phyloP scores from a whole-genome alignment of 176 grass and related monocot species.

The Zoysia japonica region DNA sequence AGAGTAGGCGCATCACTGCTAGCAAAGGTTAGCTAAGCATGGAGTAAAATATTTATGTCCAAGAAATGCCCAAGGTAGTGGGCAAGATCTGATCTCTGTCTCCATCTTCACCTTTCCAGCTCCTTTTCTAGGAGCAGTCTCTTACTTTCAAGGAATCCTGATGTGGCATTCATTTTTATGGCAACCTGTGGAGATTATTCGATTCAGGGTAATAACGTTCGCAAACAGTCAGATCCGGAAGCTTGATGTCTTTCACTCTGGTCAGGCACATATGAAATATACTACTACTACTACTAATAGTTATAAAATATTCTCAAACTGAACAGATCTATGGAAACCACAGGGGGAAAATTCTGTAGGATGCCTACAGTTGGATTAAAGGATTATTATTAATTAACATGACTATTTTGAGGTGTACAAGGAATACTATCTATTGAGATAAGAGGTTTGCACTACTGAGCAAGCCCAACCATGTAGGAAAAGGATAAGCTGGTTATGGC shows the following conservation, averaged over 20 bases:
- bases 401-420: conserved; percentile 30
- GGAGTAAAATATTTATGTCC: conserved; percentile 7
- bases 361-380: conserved; percentile 15
- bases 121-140: conserved; percentile 1
- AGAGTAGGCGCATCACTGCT: conserved; percentile 29
- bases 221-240: conserved; percentile 27
- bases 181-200: conserved; percentile 15
- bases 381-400: background rate
- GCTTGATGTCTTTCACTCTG: background rate
- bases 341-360: conserved; percentile 10
- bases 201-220: conserved; percentile 29
- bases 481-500: background rate
- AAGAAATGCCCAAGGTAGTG: conserved; percentile 21
- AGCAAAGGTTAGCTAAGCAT: conserved; percentile 19
- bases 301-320: background rate
- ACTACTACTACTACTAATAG: too few relatives aligned
- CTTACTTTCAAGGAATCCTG: conserved; percentile 39
- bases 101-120: conserved; percentile 38
- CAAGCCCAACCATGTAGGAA: too few relatives aligned
- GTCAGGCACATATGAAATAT: background rate
- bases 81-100: conserved; percentile 54
- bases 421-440: background rate
- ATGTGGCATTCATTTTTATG: conserved; percentile 38
- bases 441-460: background rate
- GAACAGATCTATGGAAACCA: conserved; percentile 10